Conservation (phyloP, 176 grass and related monocot species). For the Oryza punctata region DNA sequence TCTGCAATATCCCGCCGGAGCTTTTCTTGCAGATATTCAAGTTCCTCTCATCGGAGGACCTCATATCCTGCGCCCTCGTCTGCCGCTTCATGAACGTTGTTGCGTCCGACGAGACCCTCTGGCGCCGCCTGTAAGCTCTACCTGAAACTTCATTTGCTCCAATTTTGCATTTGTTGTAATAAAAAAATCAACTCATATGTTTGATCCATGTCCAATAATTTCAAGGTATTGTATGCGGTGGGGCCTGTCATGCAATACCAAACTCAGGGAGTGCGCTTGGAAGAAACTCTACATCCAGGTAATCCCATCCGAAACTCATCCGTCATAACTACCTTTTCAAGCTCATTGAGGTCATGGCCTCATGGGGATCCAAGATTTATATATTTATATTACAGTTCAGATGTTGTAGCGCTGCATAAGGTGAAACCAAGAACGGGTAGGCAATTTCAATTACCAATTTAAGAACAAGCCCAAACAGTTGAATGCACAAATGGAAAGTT, state of each 20-base stretch:
- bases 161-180: neutral
- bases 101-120: constrained; percentile 89
- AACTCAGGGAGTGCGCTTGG: constrained; percentile 75
- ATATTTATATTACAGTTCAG: neutral
- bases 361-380: neutral
- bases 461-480: neutral
- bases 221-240: constrained; percentile 91
- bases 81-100: constrained; percentile 82
- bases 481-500: neutral
- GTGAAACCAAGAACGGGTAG: neutral
- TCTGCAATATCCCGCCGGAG: constrained; percentile 66
- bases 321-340: neutral
- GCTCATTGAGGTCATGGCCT: neutral
- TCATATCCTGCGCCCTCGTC: constrained; percentile 72
- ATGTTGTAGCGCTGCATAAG: neutral
- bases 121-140: constrained; percentile 78
- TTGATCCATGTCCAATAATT: neutral
- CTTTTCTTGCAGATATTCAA: constrained; percentile 90
- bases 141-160: neutral
- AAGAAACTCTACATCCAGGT: constrained; percentile 98
- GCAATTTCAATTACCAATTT: neutral
- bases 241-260: constrained; percentile 63
- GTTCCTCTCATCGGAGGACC: constrained; percentile 94
- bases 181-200: neutral
- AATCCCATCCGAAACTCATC: neutral